These are phyloP conservation scores for Staphylotrichum longicolle DNA, from an alignment of 495 filamentous ascomycete species.

Conservation along the genomic window DNA sequence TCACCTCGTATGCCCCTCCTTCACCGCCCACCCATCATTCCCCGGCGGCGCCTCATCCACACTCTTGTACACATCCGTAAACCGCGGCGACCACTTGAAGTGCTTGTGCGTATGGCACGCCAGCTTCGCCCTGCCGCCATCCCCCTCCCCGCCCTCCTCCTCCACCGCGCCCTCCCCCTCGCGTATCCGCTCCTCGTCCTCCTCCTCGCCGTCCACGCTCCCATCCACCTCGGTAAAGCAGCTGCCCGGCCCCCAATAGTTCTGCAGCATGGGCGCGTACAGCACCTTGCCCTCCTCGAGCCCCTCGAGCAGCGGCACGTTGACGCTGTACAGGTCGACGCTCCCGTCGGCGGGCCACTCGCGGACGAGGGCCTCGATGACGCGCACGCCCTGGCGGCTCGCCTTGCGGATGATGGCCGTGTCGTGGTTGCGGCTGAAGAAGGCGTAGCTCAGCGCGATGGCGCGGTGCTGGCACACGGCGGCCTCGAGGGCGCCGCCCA, in stretches of 20 bases:
- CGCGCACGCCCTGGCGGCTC: constrained; percentile 60
- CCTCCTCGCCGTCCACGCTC: constrained; percentile 55
- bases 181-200: constrained; percentile 65
- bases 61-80: constrained; percentile 78
- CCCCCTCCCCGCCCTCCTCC: constrained; percentile 30
- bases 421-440: constrained; percentile 77
- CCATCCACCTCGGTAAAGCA: constrained; percentile 77
- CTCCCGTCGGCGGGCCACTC: constrained; percentile 65
- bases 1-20: constrained; percentile 84
- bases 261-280: constrained; percentile 82
- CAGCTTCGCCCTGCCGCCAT: constrained; percentile 23
- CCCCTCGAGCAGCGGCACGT: constrained; percentile 74
- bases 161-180: constrained; percentile 53
- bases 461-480: constrained; percentile 75
- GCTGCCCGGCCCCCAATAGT: constrained; percentile 74
- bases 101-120: constrained; percentile 67
- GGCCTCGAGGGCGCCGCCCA: constrained; percentile 89
- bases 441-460: constrained; percentile 85
- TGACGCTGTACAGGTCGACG: constrained; percentile 82
- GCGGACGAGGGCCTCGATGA: constrained; percentile 72
- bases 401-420: constrained; percentile 73
- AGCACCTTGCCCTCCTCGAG: constrained; percentile 66
- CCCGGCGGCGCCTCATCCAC: constrained; percentile 77
- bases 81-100: constrained; percentile 91
- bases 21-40: constrained; percentile 93